Evolutionary conservation across 257 asterid species (phyloP).

Genomic region (Rehmannia glutinosa): DNA sequence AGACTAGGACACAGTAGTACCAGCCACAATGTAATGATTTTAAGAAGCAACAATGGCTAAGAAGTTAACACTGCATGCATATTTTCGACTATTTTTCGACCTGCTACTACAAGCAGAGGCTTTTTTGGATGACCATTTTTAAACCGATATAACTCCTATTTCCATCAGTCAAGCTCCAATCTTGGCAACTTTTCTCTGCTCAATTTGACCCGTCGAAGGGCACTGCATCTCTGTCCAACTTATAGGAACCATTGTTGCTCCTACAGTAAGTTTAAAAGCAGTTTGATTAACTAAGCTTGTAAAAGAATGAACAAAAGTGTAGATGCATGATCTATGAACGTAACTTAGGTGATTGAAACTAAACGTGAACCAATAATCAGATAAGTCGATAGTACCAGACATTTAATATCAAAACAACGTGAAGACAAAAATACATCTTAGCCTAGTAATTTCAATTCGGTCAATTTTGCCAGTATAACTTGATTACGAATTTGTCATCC

Average conservation of each 20-base stretch:
- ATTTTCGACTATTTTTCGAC: neutral
- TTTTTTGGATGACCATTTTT: neutral
- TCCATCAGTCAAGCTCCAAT: conserved; percentile 37
- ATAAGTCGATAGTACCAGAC: neutral
- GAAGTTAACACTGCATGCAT: too few species aligned
- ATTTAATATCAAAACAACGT: too few species aligned
- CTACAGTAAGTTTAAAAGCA: conserved; percentile 29
- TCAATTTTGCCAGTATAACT: too few species aligned
- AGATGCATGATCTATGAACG: neutral
- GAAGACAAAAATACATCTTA: too few species aligned
- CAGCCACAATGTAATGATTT: too few species aligned
- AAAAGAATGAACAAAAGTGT: neutral
- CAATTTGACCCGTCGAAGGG: conserved; percentile 79
- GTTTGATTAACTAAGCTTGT: neutral
- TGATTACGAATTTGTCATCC: neutral
- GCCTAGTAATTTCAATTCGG: too few species aligned
- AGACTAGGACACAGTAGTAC: too few species aligned
- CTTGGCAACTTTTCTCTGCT: conserved; percentile 88
- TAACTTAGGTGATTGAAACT: neutral
- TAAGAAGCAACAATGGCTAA: too few species aligned
- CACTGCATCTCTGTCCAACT: conserved; percentile 99
- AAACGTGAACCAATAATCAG: neutral
- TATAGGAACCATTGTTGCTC: conserved; percentile 83
- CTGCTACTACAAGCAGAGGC: neutral
- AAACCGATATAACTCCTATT: neutral